Base-by-base conservation (phyloP, 139 green algal genomes). In the Tetraselmis striata region DNA sequence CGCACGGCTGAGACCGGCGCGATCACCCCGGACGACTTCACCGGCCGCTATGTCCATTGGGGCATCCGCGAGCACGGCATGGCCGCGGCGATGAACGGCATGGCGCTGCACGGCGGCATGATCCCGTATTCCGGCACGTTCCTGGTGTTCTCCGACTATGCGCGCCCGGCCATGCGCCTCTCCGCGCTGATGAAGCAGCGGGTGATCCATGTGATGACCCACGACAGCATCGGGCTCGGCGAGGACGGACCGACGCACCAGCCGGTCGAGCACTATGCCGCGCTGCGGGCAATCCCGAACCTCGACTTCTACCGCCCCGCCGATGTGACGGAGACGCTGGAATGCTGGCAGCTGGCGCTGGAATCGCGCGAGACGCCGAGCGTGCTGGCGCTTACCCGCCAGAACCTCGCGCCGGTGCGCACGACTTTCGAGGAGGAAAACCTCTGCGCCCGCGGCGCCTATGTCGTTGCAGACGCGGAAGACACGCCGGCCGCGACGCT, bases 131-230 rank as follows among this genome's bases (percentile, higher is more conserved):
- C 93, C 88, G 97, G 96, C 80, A 99, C 97, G 87, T 99, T 99
- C 95, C 98, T 97, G 93, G 98, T 99, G 90, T 99, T 99, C 96
- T 97, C 95, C 79, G 97, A 99, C 90, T 99, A 99, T 95, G 98
- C 98, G 96, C 93, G 97, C 86, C 85, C 86, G 79, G 92, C 96
- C 88, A 99, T 99, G 89, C 93, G 97, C 81, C 95, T 99, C 90
- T 88, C 91, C 23, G 97, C 97, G 0, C 90, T 99, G 74, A 95
- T 89, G n/a, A 92, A 98, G 87, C 86, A 91, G 32, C 94, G 95
- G 79, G 88, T 91, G 30, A 93, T 98, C 84, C 97, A 93, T 81
- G 96, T 99, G 59, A 99, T 99, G 95, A 99, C 97, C 75, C 97
- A 99, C 91, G 97, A 99, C 92, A 98, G 95, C 78, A 99, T 99